Percentiles rank a stretch among this genome's conserved stretches.
These are phyloP conservation scores for Raphanus raphanistrum DNA, from an alignment of 345 rosid genomes.

Conservation along the genomic window DNA sequence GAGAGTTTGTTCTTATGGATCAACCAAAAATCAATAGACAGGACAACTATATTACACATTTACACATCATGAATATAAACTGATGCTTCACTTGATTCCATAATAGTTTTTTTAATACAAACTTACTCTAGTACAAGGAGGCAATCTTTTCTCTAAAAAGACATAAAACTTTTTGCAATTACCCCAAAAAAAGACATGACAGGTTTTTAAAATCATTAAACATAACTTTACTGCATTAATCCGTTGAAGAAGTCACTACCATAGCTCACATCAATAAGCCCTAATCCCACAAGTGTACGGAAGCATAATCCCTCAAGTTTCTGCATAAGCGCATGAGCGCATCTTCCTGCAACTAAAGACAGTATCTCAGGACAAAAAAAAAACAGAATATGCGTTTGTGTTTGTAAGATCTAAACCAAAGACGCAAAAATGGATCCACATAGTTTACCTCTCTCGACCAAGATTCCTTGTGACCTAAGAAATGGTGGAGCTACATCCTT, in stretches of 20 bases:
- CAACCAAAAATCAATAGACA: background rate
- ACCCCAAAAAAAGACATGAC: background rate
- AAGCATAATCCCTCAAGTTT: conserved; percentile 42
- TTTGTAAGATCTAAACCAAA: background rate
- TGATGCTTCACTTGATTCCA: background rate
- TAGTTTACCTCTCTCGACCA: conserved; percentile 43
- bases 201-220: background rate
- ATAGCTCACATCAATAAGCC: conserved; percentile 52
- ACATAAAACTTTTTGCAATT: background rate
- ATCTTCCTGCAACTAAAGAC: conserved; percentile 43
- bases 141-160: background rate
- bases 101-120: background rate
- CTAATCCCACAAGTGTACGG: conserved; percentile 59
- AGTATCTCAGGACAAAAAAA: conserved; percentile 1
- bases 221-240: conserved; percentile 34
- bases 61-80: background rate
- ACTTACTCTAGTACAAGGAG: background rate
- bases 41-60: background rate
- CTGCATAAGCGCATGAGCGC: conserved; percentile 33
- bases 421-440: conserved; percentile 12
- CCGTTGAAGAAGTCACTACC: conserved; percentile 67
- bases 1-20: background rate
- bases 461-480: conserved; percentile 28
- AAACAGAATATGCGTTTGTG: background rate
- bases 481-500: conserved; percentile 21